Percentiles rank a stretch among this genome's conserved stretches.
Evolutionary conservation across 2,329 filamentous ascomycete genomes (phyloP).

Genomic region (Teratosphaeria nubilosa): DNA sequence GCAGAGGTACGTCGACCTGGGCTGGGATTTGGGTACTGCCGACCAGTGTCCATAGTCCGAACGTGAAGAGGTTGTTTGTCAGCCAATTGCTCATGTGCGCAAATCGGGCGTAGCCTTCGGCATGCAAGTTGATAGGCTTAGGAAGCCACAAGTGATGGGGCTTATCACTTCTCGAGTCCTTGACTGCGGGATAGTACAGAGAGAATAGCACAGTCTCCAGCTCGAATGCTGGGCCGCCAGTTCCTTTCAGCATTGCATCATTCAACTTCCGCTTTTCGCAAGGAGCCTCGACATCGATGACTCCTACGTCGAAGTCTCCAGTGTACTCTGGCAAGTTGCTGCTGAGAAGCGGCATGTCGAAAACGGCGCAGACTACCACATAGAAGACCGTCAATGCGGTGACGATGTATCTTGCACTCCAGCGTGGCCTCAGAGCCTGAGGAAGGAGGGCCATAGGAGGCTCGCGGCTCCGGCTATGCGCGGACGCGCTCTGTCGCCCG

Average conservation of each 20-base stretch:
- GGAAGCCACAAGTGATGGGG: slow-evolving; percentile 34
- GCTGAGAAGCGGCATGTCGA: slow-evolving; percentile 33
- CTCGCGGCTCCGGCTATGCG: neutral
- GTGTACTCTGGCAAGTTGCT: slow-evolving; percentile 33
- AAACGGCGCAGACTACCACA: slow-evolving; percentile 22
- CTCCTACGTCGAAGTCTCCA: slow-evolving; percentile 33
- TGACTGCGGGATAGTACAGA: slow-evolving; percentile 34
- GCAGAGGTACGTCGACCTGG: slow-evolving; percentile 32
- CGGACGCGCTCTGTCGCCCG: neutral
- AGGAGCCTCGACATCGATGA: slow-evolving; percentile 34
- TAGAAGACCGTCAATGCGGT: neutral
- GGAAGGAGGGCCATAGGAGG: neutral
- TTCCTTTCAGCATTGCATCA: slow-evolving; percentile 29
- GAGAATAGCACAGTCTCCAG: slow-evolving; percentile 37
- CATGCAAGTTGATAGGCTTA: slow-evolving; percentile 33
- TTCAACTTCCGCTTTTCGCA: slow-evolving; percentile 27
- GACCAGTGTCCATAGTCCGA: slow-evolving; percentile 32
- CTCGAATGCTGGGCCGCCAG: slow-evolving; percentile 32
- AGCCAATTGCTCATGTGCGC: slow-evolving; percentile 28
- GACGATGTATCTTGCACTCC: slow-evolving; percentile 3
- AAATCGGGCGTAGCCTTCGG: slow-evolving; percentile 35
- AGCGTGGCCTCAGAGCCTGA: neutral
- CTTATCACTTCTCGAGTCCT: slow-evolving; percentile 15
- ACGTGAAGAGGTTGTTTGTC: slow-evolving; percentile 29
- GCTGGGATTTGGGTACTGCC: slow-evolving; percentile 34